Evolutionary conservation across 805 yeast genomes (phyloP).

Genomic region (Brettanomyces sp.): DNA sequence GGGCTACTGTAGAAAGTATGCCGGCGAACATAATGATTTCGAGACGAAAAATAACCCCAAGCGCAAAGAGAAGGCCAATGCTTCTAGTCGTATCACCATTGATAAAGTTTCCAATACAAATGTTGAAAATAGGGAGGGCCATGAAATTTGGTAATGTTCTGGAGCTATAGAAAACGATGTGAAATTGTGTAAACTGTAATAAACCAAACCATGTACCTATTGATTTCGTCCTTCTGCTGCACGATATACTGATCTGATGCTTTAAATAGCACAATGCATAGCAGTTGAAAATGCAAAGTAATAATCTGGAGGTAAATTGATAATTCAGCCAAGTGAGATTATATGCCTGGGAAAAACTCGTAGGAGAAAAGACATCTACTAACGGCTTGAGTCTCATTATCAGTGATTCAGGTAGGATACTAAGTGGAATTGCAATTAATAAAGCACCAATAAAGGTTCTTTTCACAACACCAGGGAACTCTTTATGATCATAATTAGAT

Average conservation of each 20-base stretch:
- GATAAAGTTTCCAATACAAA: slow-evolving; percentile 43
- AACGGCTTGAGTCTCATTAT: neutral
- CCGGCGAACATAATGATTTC: slow-evolving; percentile 55
- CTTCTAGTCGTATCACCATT: slow-evolving; percentile 38
- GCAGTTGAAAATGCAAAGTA: slow-evolving; percentile 58
- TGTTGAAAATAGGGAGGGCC: slow-evolving; percentile 63
- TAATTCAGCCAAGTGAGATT: slow-evolving; percentile 35
- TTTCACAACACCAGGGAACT: slow-evolving; percentile 86
- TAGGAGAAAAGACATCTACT: neutral
- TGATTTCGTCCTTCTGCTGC: slow-evolving; percentile 11
- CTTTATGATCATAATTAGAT: slow-evolving; percentile 55
- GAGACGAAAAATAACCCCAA: slow-evolving; percentile 60
- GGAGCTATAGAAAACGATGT: slow-evolving; percentile 68
- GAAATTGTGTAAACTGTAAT: slow-evolving; percentile 64
- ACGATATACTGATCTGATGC: slow-evolving; percentile 22
- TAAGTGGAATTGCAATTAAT: slow-evolving; percentile 37
- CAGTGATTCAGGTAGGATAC: slow-evolving; percentile 20
- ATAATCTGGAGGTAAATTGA: slow-evolving; percentile 47
- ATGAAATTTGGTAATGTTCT: slow-evolving; percentile 84
- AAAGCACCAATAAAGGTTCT: slow-evolving; percentile 73
- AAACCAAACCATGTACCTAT: slow-evolving; percentile 51
- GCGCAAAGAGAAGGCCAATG: slow-evolving; percentile 46
- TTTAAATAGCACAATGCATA: slow-evolving; percentile 43
- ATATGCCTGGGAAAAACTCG: neutral
- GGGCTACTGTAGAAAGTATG: slow-evolving; percentile 38